These are phyloP conservation scores for Acacia melanoxylon DNA, from an alignment of 306 rosid genomes.

Conservation along the genomic window DNA sequence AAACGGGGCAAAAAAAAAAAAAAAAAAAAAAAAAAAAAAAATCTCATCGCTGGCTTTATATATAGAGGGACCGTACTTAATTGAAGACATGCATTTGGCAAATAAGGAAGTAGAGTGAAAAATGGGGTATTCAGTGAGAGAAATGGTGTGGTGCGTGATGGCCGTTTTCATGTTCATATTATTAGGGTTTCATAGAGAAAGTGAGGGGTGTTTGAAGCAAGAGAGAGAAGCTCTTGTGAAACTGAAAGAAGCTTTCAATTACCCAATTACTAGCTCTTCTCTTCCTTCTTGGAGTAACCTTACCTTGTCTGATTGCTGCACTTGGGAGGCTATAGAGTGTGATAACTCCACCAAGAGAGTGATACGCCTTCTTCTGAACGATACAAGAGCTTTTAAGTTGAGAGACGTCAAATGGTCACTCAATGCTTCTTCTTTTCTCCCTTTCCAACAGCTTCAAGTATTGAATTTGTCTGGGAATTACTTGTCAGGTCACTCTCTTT, in stretches of 20 bases:
- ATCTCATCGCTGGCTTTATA: neutral
- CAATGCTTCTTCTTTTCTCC: slow-evolving; percentile 3
- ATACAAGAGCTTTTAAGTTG: neutral
- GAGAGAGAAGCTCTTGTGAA: slow-evolving; percentile 9
- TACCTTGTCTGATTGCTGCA: neutral
- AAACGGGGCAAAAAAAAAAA: too few relatives aligned
- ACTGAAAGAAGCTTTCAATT: slow-evolving; percentile 13
- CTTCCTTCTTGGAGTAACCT: slow-evolving; percentile 16
- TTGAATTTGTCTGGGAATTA: neutral
- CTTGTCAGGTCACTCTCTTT: neutral
- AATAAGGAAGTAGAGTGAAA: neutral
- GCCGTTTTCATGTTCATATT: neutral
- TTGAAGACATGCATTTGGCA: neutral
- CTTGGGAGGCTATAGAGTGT: slow-evolving; percentile 8
- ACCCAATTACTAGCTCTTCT: neutral
- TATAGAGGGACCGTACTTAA: neutral
- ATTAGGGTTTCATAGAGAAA: neutral
- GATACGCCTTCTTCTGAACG: neutral
- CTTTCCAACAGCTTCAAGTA: neutral
- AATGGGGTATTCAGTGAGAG: neutral
- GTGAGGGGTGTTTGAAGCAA: neutral
- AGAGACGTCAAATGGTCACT: slow-evolving; percentile 4
- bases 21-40: too few relatives aligned
- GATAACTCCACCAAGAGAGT: slow-evolving; percentile 2
- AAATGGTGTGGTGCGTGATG: neutral